Evolutionary conservation across 495 filamentous ascomycete species (phyloP).

Genomic region (Penicillium angulare): DNA sequence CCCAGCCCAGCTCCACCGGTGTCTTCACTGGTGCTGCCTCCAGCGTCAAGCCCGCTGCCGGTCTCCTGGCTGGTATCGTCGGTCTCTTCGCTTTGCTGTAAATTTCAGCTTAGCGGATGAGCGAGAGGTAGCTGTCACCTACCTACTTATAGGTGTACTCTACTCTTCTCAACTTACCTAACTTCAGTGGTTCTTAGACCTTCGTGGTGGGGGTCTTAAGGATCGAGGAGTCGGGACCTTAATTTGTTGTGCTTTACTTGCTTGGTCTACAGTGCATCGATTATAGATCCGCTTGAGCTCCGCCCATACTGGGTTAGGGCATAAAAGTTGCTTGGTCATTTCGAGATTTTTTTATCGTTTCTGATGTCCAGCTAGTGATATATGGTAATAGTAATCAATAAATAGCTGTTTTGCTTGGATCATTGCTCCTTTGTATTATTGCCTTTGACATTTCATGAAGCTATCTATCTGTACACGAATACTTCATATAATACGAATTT

Average conservation of each 20-base stretch:
- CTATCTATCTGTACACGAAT: too few relatives aligned
- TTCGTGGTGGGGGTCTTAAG: conserved; percentile 23
- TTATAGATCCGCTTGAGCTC: conserved; percentile 14
- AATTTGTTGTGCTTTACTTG: conserved; percentile 8
- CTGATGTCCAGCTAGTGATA: conserved; percentile 12
- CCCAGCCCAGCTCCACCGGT: conserved; percentile 6
- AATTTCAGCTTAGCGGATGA: conserved; percentile 15
- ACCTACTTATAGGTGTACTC: background rate
- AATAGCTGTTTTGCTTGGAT: conserved; percentile 4
- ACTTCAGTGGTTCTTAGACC: conserved; percentile 7
- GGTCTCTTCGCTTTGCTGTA: conserved; percentile 42
- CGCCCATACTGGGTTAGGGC: background rate
- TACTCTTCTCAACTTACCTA: conserved; percentile 1
- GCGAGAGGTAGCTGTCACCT: background rate
- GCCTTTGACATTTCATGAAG: too few relatives aligned
- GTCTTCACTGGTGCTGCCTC: conserved; percentile 36
- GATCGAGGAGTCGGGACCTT: conserved; percentile 7
- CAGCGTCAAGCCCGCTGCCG: conserved; percentile 33
- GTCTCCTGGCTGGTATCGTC: conserved; percentile 39
- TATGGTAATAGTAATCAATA: conserved; percentile 30
- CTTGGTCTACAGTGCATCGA: conserved; percentile 7
- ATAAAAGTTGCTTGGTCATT: conserved; percentile 27
- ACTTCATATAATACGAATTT: too few relatives aligned
- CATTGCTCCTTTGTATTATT: background rate
- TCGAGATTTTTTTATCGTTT: conserved; percentile 22